Base-by-base conservation (phyloP, 208 protist genomes). In the Wallacemonas sp. region DNA sequence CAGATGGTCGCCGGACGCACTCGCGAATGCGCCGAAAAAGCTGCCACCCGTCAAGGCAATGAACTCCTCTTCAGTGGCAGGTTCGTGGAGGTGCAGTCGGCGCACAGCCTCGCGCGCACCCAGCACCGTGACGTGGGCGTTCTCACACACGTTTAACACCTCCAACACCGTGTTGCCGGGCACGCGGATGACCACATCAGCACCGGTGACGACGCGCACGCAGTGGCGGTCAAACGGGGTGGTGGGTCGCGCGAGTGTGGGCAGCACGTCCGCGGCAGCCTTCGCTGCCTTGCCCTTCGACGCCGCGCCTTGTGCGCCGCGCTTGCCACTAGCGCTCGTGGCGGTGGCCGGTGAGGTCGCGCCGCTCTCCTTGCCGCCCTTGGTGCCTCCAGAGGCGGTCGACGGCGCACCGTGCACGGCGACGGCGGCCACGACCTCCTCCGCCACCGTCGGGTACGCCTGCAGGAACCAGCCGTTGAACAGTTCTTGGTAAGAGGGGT, bases 111-210 rank as follows among this genome's bases (percentile, higher is more conserved):
- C 88, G 9, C 61, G 42, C 17, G 70, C 84, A 13, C 88, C 91
- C n/a, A 42, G 38, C 19, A 85, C 29, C 4, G 84, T 94, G 44
- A 94, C 42, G 34, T 45, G 24, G 19, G 55, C 39, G 71, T 96
- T 96, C 38, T 91, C 82, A 39, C 77, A 79, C 0, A 96, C 29
- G 58, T 90, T 90, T 12, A 96, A 72, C 59, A 87, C 78, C 73
- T 91, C 84, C 59, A 96, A 69, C 45, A 87, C 78, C 15, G 78
- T 92, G 66, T 96, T 96, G 33, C 91, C 91, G 1, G 91, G 91
- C 1, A 92, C 81, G 8, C 91, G 87, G 37, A 73, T 85, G 21
- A 73, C 48, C 5, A 74, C 42, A 21, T 84, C 83, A 27, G 69
- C 73, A 13, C 79, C 73, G 19, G 57, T 24, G 54, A 65, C 50